Evolutionary conservation across 352 stramenopile genomes (phyloP).

Genomic region (Phytophthora kernoviae): DNA sequence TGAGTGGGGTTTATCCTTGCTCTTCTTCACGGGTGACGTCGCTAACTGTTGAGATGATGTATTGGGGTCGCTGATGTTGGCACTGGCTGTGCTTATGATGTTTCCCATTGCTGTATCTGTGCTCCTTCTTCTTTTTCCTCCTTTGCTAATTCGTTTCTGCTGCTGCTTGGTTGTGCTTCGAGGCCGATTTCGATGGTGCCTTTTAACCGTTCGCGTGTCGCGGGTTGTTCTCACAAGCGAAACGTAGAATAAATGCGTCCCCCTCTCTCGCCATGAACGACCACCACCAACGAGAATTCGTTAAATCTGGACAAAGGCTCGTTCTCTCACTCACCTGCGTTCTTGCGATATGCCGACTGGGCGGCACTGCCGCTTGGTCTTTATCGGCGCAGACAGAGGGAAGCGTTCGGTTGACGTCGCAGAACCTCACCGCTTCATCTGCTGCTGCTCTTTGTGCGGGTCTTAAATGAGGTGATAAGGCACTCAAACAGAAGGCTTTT

Average conservation of each 20-base stretch:
- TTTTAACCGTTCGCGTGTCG: conserved; percentile 19
- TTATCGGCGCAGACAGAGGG: not conserved
- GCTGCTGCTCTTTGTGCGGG: conserved; percentile 1
- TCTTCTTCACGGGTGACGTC: not conserved
- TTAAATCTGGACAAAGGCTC: not conserved
- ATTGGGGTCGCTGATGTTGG: conserved; percentile 1
- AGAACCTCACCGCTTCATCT: not conserved
- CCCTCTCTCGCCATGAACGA: conserved; percentile 10
- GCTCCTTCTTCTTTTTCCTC: not conserved
- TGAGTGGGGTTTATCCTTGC: conserved; percentile 44
- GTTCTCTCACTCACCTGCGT: not conserved
- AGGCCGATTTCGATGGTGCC: conserved; percentile 9
- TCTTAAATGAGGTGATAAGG: not conserved
- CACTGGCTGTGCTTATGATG: conserved; percentile 20
- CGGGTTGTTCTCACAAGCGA: conserved; percentile 23
- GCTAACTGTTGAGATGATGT: not conserved
- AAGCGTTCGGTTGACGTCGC: not conserved
- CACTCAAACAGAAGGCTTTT: not conserved
- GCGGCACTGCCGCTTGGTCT: not conserved
- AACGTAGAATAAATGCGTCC: conserved; percentile 17
- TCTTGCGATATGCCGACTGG: not conserved
- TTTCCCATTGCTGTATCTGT: conserved; percentile 23
- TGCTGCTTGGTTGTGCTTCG: not conserved
- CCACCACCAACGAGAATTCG: not conserved
- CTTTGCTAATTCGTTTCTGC: conserved; percentile 12